Percentiles rank a stretch among this genome's conserved stretches.
Conservation (phyloP, 768 basidiomycete species). For the Serendipita sp. region DNA sequence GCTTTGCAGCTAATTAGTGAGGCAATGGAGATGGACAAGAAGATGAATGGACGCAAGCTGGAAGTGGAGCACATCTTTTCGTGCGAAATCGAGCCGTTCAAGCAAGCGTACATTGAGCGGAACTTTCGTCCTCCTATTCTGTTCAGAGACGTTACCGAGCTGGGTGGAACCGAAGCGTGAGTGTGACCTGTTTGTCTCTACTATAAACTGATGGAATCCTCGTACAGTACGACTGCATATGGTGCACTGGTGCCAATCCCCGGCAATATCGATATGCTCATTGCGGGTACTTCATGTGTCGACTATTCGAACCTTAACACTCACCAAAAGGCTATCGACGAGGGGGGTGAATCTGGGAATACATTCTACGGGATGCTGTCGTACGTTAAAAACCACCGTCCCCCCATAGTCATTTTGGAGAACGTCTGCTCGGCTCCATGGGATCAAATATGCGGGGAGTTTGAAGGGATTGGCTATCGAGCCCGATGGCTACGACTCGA, state of each 20-base stretch:
- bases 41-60: constrained; percentile 49
- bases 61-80: constrained; percentile 87
- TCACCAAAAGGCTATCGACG: constrained; percentile 77
- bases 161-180: constrained; percentile 63
- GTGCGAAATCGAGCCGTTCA: constrained; percentile 93
- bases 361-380: constrained; percentile 92
- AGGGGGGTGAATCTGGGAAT: constrained; percentile 79
- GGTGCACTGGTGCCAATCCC: constrained; percentile 74
- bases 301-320: constrained; percentile 96
- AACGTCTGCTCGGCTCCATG: constrained; percentile 90
- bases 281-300: constrained; percentile 92
- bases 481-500: constrained; percentile 57
- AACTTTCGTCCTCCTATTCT: constrained; percentile 87
- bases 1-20: constrained; percentile 74
- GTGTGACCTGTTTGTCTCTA: constrained; percentile 17
- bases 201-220: neutral
- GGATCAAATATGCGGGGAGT: constrained; percentile 57
- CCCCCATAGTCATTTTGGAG: constrained; percentile 84
- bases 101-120: constrained; percentile 92
- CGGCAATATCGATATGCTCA: constrained; percentile 74
- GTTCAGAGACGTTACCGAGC: constrained; percentile 87
- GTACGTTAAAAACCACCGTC: constrained; percentile 76
- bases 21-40: constrained; percentile 18
- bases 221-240: constrained; percentile 70
- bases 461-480: constrained; percentile 58